Evolutionary conservation across 331 rosid species (phyloP).

Genomic region (Dryas integrifolia): DNA sequence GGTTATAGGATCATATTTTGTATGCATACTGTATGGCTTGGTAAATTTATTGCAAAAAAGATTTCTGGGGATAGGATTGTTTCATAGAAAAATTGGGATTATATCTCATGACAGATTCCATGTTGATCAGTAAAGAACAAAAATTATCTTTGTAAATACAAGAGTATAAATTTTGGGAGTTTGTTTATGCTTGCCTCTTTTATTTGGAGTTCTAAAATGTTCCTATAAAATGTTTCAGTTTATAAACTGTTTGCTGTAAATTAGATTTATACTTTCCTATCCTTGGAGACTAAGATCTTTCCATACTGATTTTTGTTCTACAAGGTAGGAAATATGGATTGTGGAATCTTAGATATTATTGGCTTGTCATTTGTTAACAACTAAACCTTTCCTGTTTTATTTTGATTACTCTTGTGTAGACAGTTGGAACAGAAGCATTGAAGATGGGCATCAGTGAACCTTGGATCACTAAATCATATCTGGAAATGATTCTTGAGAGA

Average conservation of each 20-base stretch:
- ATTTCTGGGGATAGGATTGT: no score
- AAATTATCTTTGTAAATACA: background rate
- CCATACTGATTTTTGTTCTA: background rate
- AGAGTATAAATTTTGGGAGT: background rate
- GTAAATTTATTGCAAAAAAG: no score
- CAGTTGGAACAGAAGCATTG: constrained; percentile 87
- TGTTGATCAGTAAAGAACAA: background rate
- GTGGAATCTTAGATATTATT: constrained; percentile 7
- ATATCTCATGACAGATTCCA: background rate
- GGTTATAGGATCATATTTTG: background rate
- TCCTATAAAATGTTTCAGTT: no score
- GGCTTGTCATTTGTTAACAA: background rate
- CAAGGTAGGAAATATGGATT: constrained; percentile 9
- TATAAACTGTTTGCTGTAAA: background rate
- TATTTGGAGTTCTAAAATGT: no score
- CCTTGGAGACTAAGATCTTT: background rate
- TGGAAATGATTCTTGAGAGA: constrained; percentile 95
- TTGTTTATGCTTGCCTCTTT: background rate
- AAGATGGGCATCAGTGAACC: constrained; percentile 72
- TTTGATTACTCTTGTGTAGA: constrained; percentile 42
- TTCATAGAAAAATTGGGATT: no score
- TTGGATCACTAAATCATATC: constrained; percentile 95
- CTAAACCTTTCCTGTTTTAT: background rate
- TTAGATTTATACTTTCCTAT: background rate
- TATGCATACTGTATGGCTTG: background rate